Conservation (phyloP, 805 yeast species). For the Scheffersomyces lignosus region DNA sequence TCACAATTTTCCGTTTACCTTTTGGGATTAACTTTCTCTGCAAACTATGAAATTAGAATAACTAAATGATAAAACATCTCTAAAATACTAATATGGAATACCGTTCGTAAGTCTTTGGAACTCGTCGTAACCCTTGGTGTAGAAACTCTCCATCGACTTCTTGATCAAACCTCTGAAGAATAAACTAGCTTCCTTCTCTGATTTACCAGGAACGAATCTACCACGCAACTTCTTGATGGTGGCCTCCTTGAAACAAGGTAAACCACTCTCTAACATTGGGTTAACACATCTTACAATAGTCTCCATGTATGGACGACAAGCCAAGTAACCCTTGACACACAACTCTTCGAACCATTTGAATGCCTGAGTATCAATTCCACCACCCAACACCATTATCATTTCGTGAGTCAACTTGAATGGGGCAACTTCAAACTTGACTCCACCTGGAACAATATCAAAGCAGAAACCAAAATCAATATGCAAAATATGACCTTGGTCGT, state of each 20-base stretch:
- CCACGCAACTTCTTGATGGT: constrained; percentile 76
- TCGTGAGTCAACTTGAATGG: constrained; percentile 96
- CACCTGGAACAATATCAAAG: constrained; percentile 98
- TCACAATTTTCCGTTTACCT: too few species aligned
- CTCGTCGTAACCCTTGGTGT: constrained; percentile 95
- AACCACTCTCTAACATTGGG: constrained; percentile 93
- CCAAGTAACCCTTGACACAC: constrained; percentile 88
- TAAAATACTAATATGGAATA: constrained; percentile 81
- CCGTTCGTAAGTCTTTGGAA: constrained; percentile 97
- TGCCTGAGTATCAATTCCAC: constrained; percentile 78
- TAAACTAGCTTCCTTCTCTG: constrained; percentile 82
- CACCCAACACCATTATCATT: constrained; percentile 97
- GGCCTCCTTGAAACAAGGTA: constrained; percentile 91
- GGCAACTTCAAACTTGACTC: constrained; percentile 96
- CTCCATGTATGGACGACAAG: constrained; percentile 86
- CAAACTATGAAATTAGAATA: too few species aligned
- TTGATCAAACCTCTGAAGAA: constrained; percentile 73
- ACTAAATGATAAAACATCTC: too few species aligned
- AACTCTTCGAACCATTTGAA: constrained; percentile 92
- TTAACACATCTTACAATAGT: constrained; percentile 78
- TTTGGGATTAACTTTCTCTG: too few species aligned
- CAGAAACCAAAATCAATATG: constrained; percentile 99
- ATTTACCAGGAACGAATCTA: constrained; percentile 78
- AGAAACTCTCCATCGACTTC: constrained; percentile 82
- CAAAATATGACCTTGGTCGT: constrained; percentile 88